phyloP scores from a whole-genome alignment of 2,329 filamentous ascomycete genomes.

The Aspergillus transmontanensis region DNA sequence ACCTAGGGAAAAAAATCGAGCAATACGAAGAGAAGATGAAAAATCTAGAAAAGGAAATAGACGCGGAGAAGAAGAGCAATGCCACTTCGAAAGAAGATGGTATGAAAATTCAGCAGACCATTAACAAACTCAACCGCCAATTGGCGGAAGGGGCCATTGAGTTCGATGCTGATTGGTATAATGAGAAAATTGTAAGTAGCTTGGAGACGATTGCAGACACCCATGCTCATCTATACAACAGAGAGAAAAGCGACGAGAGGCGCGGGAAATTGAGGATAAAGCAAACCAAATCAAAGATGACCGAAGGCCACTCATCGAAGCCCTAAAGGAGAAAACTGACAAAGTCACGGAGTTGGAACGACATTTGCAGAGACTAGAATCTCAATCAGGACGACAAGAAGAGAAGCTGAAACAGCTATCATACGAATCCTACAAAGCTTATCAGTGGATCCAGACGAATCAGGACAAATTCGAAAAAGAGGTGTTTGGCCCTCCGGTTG shows the following conservation, averaged over 20 bases:
- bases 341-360: conserved; percentile 46
- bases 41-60: conserved; percentile 43
- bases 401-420: conserved; percentile 64
- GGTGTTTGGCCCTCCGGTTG: conserved; percentile 78
- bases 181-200: conserved; percentile 68
- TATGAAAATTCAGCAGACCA: conserved; percentile 54
- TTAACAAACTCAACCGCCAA: conserved; percentile 66
- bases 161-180: conserved; percentile 72
- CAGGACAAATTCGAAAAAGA: conserved; percentile 69
- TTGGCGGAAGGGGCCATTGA: conserved; percentile 64
- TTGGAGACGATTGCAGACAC: background rate
- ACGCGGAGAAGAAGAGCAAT: conserved; percentile 56
- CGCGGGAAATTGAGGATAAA: conserved; percentile 39
- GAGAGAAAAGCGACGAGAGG: conserved; percentile 57
- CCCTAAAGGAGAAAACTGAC: conserved; percentile 38
- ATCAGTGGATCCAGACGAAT: conserved; percentile 80
- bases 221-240: conserved; percentile 38
- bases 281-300: conserved; percentile 47
- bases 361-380: conserved; percentile 66
- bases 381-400: conserved; percentile 73
- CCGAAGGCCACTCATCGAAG: conserved; percentile 30
- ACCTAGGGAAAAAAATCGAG: conserved; percentile 45
- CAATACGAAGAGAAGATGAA: conserved; percentile 41
- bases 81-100: conserved; percentile 57
- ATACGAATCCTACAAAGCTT: conserved; percentile 68